phyloP scores from a whole-genome alignment of 1,284 basidiomycete species.

The Chalciporus piperatoides region DNA sequence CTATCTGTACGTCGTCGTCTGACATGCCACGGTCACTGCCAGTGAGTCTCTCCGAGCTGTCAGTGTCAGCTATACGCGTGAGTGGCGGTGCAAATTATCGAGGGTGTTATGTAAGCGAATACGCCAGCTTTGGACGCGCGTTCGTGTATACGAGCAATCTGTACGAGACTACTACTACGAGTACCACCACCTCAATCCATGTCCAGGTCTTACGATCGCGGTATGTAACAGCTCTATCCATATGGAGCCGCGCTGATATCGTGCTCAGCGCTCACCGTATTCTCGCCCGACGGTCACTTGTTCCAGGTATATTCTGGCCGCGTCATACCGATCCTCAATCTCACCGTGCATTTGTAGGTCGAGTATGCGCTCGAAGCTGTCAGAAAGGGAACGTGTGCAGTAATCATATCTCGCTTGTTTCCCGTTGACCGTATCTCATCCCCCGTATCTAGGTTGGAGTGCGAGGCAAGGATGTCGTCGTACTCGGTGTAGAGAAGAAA shows the following conservation, averaged over 20 bases:
- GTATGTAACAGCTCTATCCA: conserved; percentile 13
- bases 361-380: conserved; percentile 99
- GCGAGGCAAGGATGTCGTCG: conserved; percentile 91
- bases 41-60: not conserved
- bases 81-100: conserved; percentile 21
- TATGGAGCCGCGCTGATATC: conserved; percentile 11
- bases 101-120: conserved; percentile 32
- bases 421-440: conserved; percentile 4
- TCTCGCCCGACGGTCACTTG: conserved; percentile 92
- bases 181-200: conserved; percentile 15
- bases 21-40: conserved; percentile 11
- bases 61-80: not conserved
- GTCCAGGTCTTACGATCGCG: conserved; percentile 38
- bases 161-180: not conserved
- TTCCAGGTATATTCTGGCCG: conserved; percentile 65
- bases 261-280: conserved; percentile 79
- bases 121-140: conserved; percentile 51
- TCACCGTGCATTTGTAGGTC: conserved; percentile 56
- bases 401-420: conserved; percentile 37
- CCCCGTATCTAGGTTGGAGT: conserved; percentile 76
- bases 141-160: conserved; percentile 21
- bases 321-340: conserved; percentile 18
- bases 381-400: conserved; percentile 95
- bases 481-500: conserved; percentile 99
- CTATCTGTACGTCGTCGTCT: conserved; percentile 26